A percentile compares a stretch with the other conserved stretches of the same genome.
These are phyloP conservation scores for Aspergillus sp. DNA, from an alignment of 2,329 filamentous ascomycete genomes.

Conservation along the genomic window DNA sequence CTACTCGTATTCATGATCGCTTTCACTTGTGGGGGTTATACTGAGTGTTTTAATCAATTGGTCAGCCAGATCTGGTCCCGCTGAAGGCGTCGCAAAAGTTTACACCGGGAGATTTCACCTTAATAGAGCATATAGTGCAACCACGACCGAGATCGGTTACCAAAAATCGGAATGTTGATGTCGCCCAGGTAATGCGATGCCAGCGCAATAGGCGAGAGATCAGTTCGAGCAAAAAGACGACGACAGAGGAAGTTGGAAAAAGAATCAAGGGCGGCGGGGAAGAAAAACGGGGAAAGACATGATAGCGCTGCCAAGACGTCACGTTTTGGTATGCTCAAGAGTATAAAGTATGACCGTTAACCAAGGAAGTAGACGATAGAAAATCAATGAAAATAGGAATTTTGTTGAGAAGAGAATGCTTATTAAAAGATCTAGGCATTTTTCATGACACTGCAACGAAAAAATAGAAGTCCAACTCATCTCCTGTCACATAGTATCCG, in stretches of 20 bases:
- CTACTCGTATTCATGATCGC: constrained; percentile 34
- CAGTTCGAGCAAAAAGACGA: constrained; percentile 1
- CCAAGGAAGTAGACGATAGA: neutral
- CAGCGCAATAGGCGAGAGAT: constrained; percentile 1
- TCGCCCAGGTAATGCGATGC: neutral
- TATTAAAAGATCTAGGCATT: neutral
- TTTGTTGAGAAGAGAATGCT: neutral
- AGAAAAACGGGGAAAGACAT: constrained; percentile 6
- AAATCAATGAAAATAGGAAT: neutral
- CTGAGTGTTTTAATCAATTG: neutral
- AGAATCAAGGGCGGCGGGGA: neutral
- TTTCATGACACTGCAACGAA: neutral
- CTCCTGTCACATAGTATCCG: neutral
- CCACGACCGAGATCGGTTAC: neutral
- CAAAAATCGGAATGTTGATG: neutral
- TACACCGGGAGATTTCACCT: constrained; percentile 3
- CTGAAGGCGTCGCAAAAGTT: neutral
- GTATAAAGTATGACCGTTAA: neutral
- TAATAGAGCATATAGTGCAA: neutral
- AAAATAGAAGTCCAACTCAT: neutral
- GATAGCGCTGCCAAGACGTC: constrained; percentile 3
- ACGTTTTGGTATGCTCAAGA: neutral
- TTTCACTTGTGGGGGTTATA: constrained; percentile 6
- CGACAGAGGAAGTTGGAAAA: constrained; percentile 1
- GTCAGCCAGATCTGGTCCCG: neutral